These are phyloP conservation scores for Phytophthora colocasiae DNA, from an alignment of 352 stramenopile species.

Conservation along the genomic window DNA sequence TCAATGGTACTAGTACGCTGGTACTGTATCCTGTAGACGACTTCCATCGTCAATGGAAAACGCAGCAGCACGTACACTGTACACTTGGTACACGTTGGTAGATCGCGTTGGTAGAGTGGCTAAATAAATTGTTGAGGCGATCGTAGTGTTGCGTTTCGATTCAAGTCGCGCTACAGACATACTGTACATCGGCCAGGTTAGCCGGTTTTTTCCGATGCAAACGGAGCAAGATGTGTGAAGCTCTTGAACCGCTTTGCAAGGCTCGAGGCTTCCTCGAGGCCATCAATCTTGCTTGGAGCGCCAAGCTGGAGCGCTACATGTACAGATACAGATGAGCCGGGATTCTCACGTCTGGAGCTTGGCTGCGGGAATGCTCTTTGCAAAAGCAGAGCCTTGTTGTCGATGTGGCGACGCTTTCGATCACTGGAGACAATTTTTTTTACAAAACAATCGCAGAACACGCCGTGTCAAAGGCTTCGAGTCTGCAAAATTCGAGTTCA, in stretches of 20 bases:
- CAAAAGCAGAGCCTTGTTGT: background rate
- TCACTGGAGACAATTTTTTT: slow-evolving; percentile 29
- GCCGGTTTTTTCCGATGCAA: slow-evolving; percentile 25
- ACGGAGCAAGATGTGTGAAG: slow-evolving; percentile 20
- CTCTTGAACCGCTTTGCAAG: slow-evolving; percentile 14
- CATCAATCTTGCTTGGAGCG: slow-evolving; percentile 7
- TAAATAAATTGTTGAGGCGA: slow-evolving; percentile 6
- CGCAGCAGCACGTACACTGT: background rate
- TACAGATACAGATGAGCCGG: slow-evolving; percentile 17
- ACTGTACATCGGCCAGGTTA: background rate
- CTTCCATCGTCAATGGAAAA: background rate
- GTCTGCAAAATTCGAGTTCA: slow-evolving; percentile 2
- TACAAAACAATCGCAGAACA: slow-evolving; percentile 36
- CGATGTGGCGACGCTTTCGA: slow-evolving; percentile 32
- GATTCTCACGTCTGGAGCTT: slow-evolving; percentile 13
- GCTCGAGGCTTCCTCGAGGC: background rate
- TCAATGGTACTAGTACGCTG: too few relatives aligned
- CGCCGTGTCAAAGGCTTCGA: slow-evolving; percentile 15
- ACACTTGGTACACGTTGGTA: background rate
- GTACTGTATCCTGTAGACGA: too few relatives aligned
- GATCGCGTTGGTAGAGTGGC: background rate
- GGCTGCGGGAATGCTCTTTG: slow-evolving; percentile 18
- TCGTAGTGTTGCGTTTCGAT: slow-evolving; percentile 15
- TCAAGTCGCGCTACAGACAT: background rate
- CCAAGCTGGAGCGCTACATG: background rate